Percentiles rank a stretch among this genome's conserved stretches.
phyloP scores from a whole-genome alignment of 2,329 filamentous ascomycete genomes.

The Fusarium vanettenii region DNA sequence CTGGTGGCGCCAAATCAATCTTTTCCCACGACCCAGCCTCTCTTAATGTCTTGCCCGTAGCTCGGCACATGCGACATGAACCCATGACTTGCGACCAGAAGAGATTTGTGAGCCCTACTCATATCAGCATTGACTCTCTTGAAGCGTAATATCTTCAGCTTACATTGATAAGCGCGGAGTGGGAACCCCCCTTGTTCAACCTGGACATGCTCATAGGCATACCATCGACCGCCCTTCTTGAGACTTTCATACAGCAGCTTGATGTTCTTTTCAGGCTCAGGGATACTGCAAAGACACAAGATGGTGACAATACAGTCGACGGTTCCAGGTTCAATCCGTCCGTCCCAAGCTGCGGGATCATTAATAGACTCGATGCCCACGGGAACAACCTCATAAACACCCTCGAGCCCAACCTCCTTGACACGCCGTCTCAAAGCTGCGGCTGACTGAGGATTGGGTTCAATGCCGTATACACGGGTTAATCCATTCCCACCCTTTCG shows the following conservation, averaged over 20 bases:
- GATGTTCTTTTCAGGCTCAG: constrained; percentile 67
- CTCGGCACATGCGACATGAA: constrained; percentile 63
- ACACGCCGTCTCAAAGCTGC: constrained; percentile 59
- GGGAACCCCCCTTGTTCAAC: constrained; percentile 52
- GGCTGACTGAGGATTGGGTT: constrained; percentile 70
- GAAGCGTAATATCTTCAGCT: constrained; percentile 43
- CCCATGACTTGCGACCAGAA: constrained; percentile 65
- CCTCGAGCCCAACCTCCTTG: constrained; percentile 63
- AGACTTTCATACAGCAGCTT: constrained; percentile 66
- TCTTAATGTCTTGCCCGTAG: constrained; percentile 59
- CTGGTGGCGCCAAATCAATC: constrained; percentile 59
- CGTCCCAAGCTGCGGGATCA: constrained; percentile 54
- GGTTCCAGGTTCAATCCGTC: constrained; percentile 61
- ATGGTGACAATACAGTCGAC: constrained; percentile 71
- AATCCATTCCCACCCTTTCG: constrained; percentile 42
- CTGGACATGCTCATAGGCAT: constrained; percentile 71
- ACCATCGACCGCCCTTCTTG: constrained; percentile 72
- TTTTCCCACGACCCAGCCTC: constrained; percentile 63
- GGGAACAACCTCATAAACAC: constrained; percentile 70
- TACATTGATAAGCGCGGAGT: constrained; percentile 63
- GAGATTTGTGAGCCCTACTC: constrained; percentile 60
- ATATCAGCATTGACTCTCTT: constrained; percentile 4
- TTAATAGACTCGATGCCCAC: constrained; percentile 70
- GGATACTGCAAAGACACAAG: constrained; percentile 73
- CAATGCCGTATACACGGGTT: constrained; percentile 69